phyloP scores from a whole-genome alignment of 1,139 yeast species.

The Spathaspora sp. region DNA sequence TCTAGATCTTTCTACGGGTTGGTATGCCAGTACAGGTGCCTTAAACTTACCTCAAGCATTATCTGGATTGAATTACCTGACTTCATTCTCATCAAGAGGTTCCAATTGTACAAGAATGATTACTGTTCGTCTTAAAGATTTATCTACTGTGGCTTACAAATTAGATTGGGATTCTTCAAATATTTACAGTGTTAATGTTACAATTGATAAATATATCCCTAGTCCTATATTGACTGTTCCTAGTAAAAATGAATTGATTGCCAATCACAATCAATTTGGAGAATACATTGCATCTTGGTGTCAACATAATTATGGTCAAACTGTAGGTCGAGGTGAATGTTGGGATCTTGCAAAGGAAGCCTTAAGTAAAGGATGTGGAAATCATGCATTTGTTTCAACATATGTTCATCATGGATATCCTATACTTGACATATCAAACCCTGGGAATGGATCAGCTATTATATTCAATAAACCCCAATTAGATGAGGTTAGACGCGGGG shows the following conservation, averaged over 20 bases:
- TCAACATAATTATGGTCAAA: slow-evolving; percentile 52
- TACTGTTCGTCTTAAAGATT: slow-evolving; percentile 48
- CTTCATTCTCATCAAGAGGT: slow-evolving; percentile 25
- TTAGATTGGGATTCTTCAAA: slow-evolving; percentile 46
- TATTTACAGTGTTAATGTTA: slow-evolving; percentile 19
- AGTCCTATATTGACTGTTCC: slow-evolving; percentile 46
- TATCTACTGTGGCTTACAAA: slow-evolving; percentile 46
- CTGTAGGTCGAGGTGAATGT: slow-evolving; percentile 73
- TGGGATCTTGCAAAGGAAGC: slow-evolving; percentile 77
- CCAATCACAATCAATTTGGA: slow-evolving; percentile 45
- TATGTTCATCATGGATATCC: slow-evolving; percentile 61
- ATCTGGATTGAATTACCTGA: slow-evolving; percentile 34
- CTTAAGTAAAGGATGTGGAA: slow-evolving; percentile 57
- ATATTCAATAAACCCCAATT: slow-evolving; percentile 21
- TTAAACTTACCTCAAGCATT: slow-evolving; percentile 36
- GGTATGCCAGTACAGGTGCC: slow-evolving; percentile 38
- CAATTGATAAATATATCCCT: slow-evolving; percentile 42
- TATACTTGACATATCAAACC: slow-evolving; percentile 37
- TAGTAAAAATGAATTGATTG: slow-evolving; percentile 35
- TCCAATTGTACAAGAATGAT: slow-evolving; percentile 21
- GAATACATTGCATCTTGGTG: slow-evolving; percentile 64
- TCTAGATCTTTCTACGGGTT: slow-evolving; percentile 42
- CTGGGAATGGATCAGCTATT: slow-evolving; percentile 17
- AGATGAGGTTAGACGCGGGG: slow-evolving; percentile 44
- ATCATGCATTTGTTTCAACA: slow-evolving; percentile 58